phyloP scores from a whole-genome alignment of 2,329 filamentous ascomycete species.

The Penicillium sp. region DNA sequence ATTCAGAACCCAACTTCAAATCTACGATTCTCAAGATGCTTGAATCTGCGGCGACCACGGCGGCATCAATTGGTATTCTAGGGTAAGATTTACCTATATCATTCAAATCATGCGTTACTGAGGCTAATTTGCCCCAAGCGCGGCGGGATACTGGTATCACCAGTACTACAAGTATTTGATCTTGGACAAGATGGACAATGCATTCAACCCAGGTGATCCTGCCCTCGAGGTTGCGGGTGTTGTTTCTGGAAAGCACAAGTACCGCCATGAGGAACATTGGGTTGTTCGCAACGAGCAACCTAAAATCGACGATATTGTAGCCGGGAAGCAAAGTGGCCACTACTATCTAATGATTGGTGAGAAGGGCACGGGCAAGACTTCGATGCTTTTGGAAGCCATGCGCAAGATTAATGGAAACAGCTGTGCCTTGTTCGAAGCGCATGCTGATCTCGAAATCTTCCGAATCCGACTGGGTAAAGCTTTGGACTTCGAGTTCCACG shows the following conservation, averaged over 20 bases:
- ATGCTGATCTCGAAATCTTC: conserved; percentile 93
- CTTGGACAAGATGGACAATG: conserved; percentile 86
- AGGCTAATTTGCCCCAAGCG: conserved; percentile 29
- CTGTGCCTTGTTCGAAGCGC: conserved; percentile 93
- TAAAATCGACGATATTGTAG: conserved; percentile 78
- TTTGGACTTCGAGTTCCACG: conserved; percentile 93
- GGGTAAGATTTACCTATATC: conserved; percentile 46
- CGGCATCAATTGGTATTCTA: conserved; percentile 71
- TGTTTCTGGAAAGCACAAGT: conserved; percentile 38
- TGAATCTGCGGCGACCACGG: conserved; percentile 72
- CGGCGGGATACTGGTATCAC: conserved; percentile 76
- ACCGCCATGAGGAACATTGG: conserved; percentile 65
- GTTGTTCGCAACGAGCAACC: conserved; percentile 78
- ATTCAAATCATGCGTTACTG: background rate
- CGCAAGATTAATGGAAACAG: conserved; percentile 84
- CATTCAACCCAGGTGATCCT: conserved; percentile 88
- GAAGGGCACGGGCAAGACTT: conserved; percentile 94
- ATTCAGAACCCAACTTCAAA: conserved; percentile 36
- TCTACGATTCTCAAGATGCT: conserved; percentile 61
- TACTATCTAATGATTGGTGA: conserved; percentile 92
- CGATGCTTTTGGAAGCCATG: conserved; percentile 96
- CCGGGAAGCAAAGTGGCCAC: conserved; percentile 70
- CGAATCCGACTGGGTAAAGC: conserved; percentile 89
- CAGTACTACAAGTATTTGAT: conserved; percentile 86
- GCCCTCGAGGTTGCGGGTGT: conserved; percentile 75